Conservation (phyloP, 129 eudicot genomes). For the Calendula officinalis region DNA sequence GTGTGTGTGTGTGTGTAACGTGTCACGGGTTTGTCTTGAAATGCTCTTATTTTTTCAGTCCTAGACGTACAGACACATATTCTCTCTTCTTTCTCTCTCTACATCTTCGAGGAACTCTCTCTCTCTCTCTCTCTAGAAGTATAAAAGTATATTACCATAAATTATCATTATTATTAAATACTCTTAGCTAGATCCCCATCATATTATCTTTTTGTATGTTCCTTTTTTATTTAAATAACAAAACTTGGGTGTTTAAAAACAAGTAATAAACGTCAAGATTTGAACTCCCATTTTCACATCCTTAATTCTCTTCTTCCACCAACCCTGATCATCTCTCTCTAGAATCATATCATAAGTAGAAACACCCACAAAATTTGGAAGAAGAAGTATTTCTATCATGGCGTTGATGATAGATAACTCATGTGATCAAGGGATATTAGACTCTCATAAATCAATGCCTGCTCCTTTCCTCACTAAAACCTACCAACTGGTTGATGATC, state of each 20-base stretch:
- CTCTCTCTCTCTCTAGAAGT: constrained; percentile 17
- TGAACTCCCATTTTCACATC: constrained; percentile 5
- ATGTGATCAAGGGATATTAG: constrained; percentile 75
- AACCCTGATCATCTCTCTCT: constrained; percentile 17
- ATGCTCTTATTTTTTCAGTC: constrained; percentile 74
- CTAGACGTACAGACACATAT: constrained; percentile 82
- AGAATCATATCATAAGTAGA: not conserved
- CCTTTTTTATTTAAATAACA: constrained; percentile 2
- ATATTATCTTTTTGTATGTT: not conserved
- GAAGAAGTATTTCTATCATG: constrained; percentile 39
- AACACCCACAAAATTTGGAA: constrained; percentile 19
- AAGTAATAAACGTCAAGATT: constrained; percentile 9
- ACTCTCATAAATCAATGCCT: constrained; percentile 80
- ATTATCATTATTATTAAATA: constrained; percentile 6
- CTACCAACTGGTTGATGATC: constrained; percentile 83
- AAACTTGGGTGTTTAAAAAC: constrained; percentile 1
- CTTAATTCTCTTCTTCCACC: constrained; percentile 10
- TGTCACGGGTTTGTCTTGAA: constrained; percentile 99
- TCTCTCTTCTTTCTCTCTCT: constrained; percentile 44
- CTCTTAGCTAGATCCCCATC: constrained; percentile 13
- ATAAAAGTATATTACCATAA: constrained; percentile 14
- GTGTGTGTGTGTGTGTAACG: constrained; percentile 17
- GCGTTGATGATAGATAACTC: constrained; percentile 74
- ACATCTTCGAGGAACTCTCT: constrained; percentile 32
- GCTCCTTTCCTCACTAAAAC: constrained; percentile 96